phyloP scores from a whole-genome alignment of 2,329 filamentous ascomycete species.

The Penicillium fuscoglaucum region DNA sequence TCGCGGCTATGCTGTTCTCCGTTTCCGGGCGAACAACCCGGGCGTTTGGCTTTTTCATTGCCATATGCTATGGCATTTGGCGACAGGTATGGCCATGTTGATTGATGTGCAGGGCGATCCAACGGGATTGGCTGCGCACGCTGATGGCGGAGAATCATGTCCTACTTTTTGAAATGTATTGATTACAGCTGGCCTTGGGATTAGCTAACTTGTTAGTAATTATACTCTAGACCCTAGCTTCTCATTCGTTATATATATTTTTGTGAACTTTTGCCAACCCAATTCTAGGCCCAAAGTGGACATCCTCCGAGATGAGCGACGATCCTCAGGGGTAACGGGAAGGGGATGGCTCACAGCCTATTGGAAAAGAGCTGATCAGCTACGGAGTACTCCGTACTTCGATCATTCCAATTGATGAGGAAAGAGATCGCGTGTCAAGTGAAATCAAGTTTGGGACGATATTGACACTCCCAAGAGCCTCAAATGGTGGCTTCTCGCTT shows the following conservation, averaged over 20 bases:
- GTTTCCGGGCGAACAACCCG: slow-evolving; percentile 57
- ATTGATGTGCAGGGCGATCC: slow-evolving; percentile 33
- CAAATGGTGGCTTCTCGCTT: background rate
- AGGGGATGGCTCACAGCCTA: background rate
- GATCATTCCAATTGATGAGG: background rate
- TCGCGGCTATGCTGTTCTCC: slow-evolving; percentile 56
- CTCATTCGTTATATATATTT: background rate
- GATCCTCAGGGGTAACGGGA: background rate
- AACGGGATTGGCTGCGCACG: slow-evolving; percentile 20
- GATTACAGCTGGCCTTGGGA: too few relatives aligned
- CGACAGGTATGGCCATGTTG: slow-evolving; percentile 48
- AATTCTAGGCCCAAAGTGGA: background rate
- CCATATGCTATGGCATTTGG: slow-evolving; percentile 55
- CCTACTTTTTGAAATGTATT: background rate
- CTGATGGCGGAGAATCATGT: slow-evolving; percentile 6
- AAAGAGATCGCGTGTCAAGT: background rate
- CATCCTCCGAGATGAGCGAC: background rate
- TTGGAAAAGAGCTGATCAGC: background rate
- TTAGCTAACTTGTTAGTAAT: background rate
- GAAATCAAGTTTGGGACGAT: background rate
- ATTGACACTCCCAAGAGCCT: background rate
- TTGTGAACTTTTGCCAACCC: background rate
- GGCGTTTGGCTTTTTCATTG: slow-evolving; percentile 54
- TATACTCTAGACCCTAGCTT: background rate
- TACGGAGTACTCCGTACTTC: too few relatives aligned